phyloP scores from a whole-genome alignment of 371 early-diverging fungal species.

The Apophysomyces sp. region DNA sequence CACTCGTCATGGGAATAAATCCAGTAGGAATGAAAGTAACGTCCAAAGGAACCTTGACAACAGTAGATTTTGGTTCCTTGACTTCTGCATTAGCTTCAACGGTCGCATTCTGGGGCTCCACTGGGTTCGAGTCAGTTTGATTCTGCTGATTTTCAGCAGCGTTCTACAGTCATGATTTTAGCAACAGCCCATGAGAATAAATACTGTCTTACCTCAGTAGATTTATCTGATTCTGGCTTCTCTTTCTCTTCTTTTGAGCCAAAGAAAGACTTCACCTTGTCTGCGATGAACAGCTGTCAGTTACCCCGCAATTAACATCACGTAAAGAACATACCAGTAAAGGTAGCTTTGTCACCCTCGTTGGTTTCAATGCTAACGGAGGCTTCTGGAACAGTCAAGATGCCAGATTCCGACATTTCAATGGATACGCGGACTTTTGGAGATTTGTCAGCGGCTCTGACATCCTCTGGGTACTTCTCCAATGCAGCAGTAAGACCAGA shows the following conservation, averaged over 20 bases:
- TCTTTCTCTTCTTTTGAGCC: constrained; percentile 50
- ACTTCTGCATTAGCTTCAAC: constrained; percentile 6
- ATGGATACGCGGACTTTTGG: constrained; percentile 84
- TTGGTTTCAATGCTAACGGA: constrained; percentile 47
- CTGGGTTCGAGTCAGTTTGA: constrained; percentile 4
- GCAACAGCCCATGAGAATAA: background rate
- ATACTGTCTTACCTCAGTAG: constrained; percentile 2
- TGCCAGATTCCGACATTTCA: constrained; percentile 67
- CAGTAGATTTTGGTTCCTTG: constrained; percentile 29
- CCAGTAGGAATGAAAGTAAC: constrained; percentile 46
- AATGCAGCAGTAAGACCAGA: constrained; percentile 73
- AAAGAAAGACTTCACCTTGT: constrained; percentile 79
- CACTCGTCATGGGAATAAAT: constrained; percentile 37
- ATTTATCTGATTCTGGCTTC: constrained; percentile 12
- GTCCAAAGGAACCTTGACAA: constrained; percentile 42
- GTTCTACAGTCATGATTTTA: background rate
- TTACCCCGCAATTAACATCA: background rate
- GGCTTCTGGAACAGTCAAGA: constrained; percentile 64
- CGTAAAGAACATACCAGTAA: constrained; percentile 30
- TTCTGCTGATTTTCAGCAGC: background rate
- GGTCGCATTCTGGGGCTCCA: constrained; percentile 8
- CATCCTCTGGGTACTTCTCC: constrained; percentile 59
- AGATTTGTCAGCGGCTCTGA: constrained; percentile 47
- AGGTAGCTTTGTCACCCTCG: constrained; percentile 38
- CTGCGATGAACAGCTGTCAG: constrained; percentile 21